Conservation (phyloP, 441 rosid genomes). For the Eugenia klotzschiana region DNA sequence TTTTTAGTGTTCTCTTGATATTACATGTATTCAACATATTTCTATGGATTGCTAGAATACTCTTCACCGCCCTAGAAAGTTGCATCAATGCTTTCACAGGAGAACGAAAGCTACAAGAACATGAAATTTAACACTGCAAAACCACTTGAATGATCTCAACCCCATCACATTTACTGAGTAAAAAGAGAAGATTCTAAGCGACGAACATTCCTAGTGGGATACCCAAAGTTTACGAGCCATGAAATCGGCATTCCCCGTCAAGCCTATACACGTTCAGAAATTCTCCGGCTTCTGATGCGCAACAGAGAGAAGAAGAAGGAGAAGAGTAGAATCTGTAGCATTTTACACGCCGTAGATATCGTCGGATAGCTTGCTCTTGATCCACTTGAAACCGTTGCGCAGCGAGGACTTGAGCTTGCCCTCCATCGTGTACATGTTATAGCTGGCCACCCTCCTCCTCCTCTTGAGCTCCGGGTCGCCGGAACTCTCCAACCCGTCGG, state of each 20-base stretch:
- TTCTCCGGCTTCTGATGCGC: not conserved
- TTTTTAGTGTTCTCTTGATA: not conserved
- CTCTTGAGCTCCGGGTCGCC: conserved; percentile 11
- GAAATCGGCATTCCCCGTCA: not conserved
- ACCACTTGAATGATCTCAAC: not conserved
- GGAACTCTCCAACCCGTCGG: not conserved
- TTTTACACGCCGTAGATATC: not conserved
- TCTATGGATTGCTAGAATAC: not conserved
- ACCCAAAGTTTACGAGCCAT: not conserved
- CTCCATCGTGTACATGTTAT: conserved; percentile 11
- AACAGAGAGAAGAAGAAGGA: not conserved
- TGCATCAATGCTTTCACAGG: not conserved
- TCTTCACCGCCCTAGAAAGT: not conserved
- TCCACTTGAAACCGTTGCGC: conserved; percentile 15
- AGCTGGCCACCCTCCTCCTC: conserved; percentile 14
- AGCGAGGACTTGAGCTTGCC: conserved; percentile 14
- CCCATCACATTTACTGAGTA: not conserved
- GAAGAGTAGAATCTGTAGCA: not conserved
- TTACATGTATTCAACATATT: not conserved
- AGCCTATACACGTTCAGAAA: not conserved
- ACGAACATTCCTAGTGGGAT: not conserved
- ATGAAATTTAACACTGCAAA: not conserved
- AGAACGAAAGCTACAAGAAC: not conserved
- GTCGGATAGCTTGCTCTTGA: conserved; percentile 9
- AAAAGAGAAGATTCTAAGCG: not conserved